A percentile compares a stretch with the other conserved stretches of the same genome.
These are phyloP conservation scores for Gossypium schwendimanii DNA, from an alignment of 441 rosid genomes.

Conservation along the genomic window DNA sequence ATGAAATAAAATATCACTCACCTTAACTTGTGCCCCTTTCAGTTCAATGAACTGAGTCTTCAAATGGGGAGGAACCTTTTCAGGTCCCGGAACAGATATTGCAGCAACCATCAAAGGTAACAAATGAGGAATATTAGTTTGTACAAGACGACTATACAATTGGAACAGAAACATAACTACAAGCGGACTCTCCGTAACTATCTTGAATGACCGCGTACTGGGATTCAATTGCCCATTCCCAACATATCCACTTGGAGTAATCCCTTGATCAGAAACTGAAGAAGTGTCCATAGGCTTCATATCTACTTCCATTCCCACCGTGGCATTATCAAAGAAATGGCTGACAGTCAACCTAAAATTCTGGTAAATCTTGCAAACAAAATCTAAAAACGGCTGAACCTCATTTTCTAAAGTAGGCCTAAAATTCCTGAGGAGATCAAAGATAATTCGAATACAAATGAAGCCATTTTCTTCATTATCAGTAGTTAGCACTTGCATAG, in stretches of 20 bases:
- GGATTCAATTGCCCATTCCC: slow-evolving; percentile 82
- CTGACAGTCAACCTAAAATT: slow-evolving; percentile 73
- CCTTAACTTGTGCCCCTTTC: slow-evolving; percentile 99
- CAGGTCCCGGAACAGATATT: slow-evolving; percentile 93
- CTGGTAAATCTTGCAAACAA: slow-evolving; percentile 93
- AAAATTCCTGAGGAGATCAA: slow-evolving; percentile 88
- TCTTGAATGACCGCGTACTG: slow-evolving; percentile 86
- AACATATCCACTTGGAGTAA: slow-evolving; percentile 36
- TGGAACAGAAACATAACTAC: slow-evolving; percentile 98
- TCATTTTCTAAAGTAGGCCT: slow-evolving; percentile 83
- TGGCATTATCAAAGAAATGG: slow-evolving; percentile 78
- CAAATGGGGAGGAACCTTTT: slow-evolving; percentile 73
- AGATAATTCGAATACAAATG: slow-evolving; percentile 89
- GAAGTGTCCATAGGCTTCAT: slow-evolving; percentile 66
- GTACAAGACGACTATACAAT: slow-evolving; percentile 84
- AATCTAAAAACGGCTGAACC: slow-evolving; percentile 93
- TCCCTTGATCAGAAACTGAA: slow-evolving; percentile 52
- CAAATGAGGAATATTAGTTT: slow-evolving; percentile 84
- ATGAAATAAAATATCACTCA: slow-evolving; percentile 24
- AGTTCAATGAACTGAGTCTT: slow-evolving; percentile 79
- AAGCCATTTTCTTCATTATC: slow-evolving; percentile 96
- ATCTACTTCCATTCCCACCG: slow-evolving; percentile 47
- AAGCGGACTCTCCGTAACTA: slow-evolving; percentile 95
- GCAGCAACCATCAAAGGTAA: slow-evolving; percentile 96
- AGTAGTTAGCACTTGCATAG: slow-evolving; percentile 88